phyloP scores from a whole-genome alignment of 2,329 filamentous ascomycete species.

The Aspergillus fumigatiaffinis region DNA sequence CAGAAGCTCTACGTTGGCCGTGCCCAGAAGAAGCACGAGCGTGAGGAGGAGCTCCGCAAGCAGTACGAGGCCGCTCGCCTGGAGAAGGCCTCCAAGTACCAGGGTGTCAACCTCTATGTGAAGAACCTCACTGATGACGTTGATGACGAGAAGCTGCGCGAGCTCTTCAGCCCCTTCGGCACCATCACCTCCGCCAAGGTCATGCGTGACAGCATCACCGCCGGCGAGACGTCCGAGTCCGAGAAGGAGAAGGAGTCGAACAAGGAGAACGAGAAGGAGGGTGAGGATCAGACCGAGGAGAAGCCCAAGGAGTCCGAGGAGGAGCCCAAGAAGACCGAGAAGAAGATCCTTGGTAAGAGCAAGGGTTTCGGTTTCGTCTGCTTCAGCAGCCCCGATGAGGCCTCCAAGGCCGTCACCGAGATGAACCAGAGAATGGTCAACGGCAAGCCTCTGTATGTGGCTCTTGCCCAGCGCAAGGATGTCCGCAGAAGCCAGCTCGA shows the following conservation, averaged over 20 bases:
- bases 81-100: slow-evolving; percentile 99
- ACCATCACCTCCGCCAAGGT: slow-evolving; percentile 98
- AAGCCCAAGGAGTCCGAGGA: slow-evolving; percentile 42
- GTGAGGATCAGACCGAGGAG: slow-evolving; percentile 49
- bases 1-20: slow-evolving; percentile 97
- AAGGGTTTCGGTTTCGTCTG: slow-evolving; percentile 99
- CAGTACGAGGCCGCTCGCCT: slow-evolving; percentile 96
- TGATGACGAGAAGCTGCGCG: slow-evolving; percentile 94
- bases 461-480: slow-evolving; percentile 98
- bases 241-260: slow-evolving; percentile 42
- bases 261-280: slow-evolving; percentile 41
- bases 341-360: slow-evolving; percentile 84
- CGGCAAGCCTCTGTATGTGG: slow-evolving; percentile 95
- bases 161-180: slow-evolving; percentile 86
- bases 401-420: slow-evolving; percentile 97
- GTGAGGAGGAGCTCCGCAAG: slow-evolving; percentile 97
- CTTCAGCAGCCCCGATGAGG: slow-evolving; percentile 99
- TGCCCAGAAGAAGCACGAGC: slow-evolving; percentile 99
- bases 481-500: slow-evolving; percentile 99
- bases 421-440: slow-evolving; percentile 99
- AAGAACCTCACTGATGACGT: slow-evolving; percentile 98
- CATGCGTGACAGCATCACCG: slow-evolving; percentile 75
- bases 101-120: slow-evolving; percentile 98
- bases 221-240: slow-evolving; percentile 42
- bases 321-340: slow-evolving; percentile 53